A percentile compares a stretch with the other conserved stretches of the same genome.
phyloP scores from a whole-genome alignment of 768 basidiomycete species.

The Mycena metata region DNA sequence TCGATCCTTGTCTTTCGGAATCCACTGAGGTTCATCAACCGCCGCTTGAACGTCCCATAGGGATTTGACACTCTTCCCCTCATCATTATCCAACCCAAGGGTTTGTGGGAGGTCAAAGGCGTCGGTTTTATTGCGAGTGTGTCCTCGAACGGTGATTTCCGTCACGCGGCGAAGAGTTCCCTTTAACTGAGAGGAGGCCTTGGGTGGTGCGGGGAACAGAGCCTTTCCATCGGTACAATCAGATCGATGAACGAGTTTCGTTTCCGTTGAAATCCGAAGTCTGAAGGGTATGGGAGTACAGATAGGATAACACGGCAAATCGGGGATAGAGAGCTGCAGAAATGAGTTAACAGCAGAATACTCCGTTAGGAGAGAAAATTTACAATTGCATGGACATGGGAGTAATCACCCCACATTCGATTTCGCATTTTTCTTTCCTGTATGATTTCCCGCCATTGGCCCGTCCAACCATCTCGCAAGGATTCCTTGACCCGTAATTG shows the following conservation, averaged over 20 bases:
- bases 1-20: conserved; percentile 15
- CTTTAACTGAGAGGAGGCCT: not conserved
- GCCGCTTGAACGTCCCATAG: not conserved
- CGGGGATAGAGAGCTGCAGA: conserved; percentile 17
- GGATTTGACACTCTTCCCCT: not conserved
- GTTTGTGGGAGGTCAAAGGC: conserved; percentile 1
- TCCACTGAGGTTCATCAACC: conserved; percentile 17
- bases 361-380: not conserved
- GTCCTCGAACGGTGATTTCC: not conserved
- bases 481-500: conserved; percentile 10
- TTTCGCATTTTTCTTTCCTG: conserved; percentile 18
- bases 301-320: conserved; percentile 8
- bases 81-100: not conserved
- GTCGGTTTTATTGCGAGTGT: not conserved
- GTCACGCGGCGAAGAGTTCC: not conserved
- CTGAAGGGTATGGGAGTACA: conserved; percentile 20
- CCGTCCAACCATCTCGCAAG: conserved; percentile 18
- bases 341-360: conserved; percentile 1
- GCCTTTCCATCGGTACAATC: conserved; percentile 10
- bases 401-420: conserved; percentile 30
- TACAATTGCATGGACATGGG: conserved; percentile 17
- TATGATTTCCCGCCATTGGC: conserved; percentile 13
- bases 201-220: conserved; percentile 19
- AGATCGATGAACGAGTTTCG: not conserved
- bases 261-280: conserved; percentile 12